Evolutionary conservation across 164 flowering plant genomes (phyloP), one percentile per base, ranked within the genome.

Genomic region (Berberis thunbergii): DNA sequence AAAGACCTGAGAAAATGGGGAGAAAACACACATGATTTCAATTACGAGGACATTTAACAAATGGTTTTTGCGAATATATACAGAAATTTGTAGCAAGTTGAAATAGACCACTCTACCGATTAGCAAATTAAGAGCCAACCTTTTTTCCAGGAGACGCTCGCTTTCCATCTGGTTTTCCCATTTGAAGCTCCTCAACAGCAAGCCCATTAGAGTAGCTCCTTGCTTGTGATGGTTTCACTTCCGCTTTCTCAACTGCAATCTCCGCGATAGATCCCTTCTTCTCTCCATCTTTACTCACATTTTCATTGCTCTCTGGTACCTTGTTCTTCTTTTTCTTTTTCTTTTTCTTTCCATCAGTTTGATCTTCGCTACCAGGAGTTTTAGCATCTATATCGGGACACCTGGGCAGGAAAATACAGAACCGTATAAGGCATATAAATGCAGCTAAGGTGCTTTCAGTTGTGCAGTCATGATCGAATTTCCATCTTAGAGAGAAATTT

Each of bases 151-250:
- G 83, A 64, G 87, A 68, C 61, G 99, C 97, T 74, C 75, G 81
- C 77, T 81, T 85, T 43, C 96, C 99, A 79, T 88, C 84, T 56
- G 98, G 92, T 75, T 84, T 85, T 40, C 98, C 99, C 92, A 95
- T 86, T 49, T 68, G 72, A 55, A 91, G 7, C 68, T 89, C 97
- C 79, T 91, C 95, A 55, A 89, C 75, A 66, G 84, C 81, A 68
- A 95, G 69, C 39, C 99, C 99, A 85, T 95, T 95, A 9, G 83
- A 57, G 65, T 68, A 89, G 52, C 84, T 80, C 72, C 96, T 84
- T 53, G 75, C 78, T 64, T 84, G 79, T 45, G 81, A 69, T 52
- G 82, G 70, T 61, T 80, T 83, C 41, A 49, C 65, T 70, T 77
- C 72, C 43, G 59, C 56, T 66, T 76, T 67, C 62, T 80, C 75